phyloP scores from a whole-genome alignment of 257 asterid genomes.

The Plantago major region DNA sequence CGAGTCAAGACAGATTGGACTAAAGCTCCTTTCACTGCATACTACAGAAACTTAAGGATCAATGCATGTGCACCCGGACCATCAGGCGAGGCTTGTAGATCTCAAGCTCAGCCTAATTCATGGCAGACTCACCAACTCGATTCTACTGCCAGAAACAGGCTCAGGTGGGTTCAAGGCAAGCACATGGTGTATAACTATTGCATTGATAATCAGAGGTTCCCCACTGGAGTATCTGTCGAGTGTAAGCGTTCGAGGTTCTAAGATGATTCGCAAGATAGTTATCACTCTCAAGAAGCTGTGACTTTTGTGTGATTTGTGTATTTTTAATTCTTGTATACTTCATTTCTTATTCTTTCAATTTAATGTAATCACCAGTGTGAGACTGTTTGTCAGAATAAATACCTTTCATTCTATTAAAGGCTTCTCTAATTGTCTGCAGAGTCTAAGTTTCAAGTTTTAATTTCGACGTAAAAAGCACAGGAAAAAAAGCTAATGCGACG shows the following conservation, averaged over 20 bases:
- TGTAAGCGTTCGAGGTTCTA: slow-evolving; percentile 38
- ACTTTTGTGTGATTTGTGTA: background rate
- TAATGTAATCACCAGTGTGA: background rate
- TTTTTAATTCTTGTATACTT: background rate
- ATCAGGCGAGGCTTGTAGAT: slow-evolving; percentile 13
- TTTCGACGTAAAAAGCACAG: too few relatives aligned
- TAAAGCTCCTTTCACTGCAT: slow-evolving; percentile 41
- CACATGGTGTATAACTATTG: slow-evolving; percentile 48
- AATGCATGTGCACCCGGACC: slow-evolving; percentile 24
- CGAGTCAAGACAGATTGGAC: slow-evolving; percentile 50
- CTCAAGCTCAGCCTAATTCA: background rate
- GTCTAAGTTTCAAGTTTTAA: too few relatives aligned
- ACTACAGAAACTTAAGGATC: slow-evolving; percentile 40
- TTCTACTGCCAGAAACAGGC: slow-evolving; percentile 30
- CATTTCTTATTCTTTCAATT: slow-evolving; percentile 9
- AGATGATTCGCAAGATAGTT: background rate
- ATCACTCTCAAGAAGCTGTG: background rate
- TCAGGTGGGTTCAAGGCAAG: slow-evolving; percentile 47
- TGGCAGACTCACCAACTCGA: slow-evolving; percentile 39
- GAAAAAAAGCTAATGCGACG: too few relatives aligned
- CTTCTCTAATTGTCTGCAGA: too few relatives aligned
- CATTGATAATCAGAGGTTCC: slow-evolving; percentile 36
- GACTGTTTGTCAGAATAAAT: slow-evolving; percentile 1
- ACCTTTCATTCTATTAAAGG: background rate
- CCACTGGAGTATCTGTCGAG: slow-evolving; percentile 35